phyloP scores from a whole-genome alignment of 179 eudicot genomes.

The Gypsophila paniculata region DNA sequence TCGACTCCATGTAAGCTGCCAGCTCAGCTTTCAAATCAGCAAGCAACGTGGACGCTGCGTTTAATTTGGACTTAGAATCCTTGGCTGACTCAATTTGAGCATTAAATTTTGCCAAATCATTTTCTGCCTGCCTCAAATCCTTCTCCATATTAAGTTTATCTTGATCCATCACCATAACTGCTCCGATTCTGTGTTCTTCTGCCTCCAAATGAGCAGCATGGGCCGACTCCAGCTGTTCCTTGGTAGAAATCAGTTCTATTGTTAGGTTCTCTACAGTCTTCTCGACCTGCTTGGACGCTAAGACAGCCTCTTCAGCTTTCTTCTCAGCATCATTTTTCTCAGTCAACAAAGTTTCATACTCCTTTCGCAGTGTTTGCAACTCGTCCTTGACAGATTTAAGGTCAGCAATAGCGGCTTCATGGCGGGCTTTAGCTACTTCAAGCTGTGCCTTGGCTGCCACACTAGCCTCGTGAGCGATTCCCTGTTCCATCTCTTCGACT shows the following conservation, averaged over 20 bases:
- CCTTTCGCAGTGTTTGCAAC: conserved; percentile 46
- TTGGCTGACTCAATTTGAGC: conserved; percentile 50
- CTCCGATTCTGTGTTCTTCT: conserved; percentile 68
- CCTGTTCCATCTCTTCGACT: conserved; percentile 84
- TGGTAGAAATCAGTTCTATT: conserved; percentile 61
- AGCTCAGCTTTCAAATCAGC: conserved; percentile 61
- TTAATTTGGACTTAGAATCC: conserved; percentile 62
- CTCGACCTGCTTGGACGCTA: conserved; percentile 65
- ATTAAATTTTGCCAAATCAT: conserved; percentile 57
- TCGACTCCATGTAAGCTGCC: conserved; percentile 71
- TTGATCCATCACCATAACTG: conserved; percentile 61
- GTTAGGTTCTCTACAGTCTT: conserved; percentile 72
- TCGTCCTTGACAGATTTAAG: conserved; percentile 61
- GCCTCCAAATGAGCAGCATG: conserved; percentile 78
- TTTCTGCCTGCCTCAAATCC: conserved; percentile 75
- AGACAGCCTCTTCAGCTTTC: conserved; percentile 67
- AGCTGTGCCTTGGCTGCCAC: conserved; percentile 87
- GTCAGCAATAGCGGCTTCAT: conserved; percentile 61
- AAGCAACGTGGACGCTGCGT: conserved; percentile 50
- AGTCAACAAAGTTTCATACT: conserved; percentile 43
- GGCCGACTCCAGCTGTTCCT: conserved; percentile 68
- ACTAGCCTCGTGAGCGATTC: conserved; percentile 71
- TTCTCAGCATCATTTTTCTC: conserved; percentile 66
- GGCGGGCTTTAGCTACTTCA: conserved; percentile 78
- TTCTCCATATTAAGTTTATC: conserved; percentile 55